A percentile compares a stretch with the other conserved stretches of the same genome.
Conservation (phyloP, 257 asterid species). For the Schizonepeta tenuifolia region DNA sequence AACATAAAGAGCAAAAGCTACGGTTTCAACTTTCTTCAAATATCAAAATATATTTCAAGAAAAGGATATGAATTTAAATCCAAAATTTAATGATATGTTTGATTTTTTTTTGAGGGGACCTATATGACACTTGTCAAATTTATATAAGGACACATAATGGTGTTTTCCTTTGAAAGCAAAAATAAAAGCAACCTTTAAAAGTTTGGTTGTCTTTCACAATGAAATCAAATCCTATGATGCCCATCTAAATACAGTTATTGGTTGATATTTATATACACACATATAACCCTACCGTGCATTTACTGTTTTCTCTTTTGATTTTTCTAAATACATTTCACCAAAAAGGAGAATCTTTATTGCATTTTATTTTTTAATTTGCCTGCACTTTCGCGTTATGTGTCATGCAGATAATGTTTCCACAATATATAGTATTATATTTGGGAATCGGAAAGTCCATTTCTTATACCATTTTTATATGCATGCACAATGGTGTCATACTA, state of each 20-base stretch:
- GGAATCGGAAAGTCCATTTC: too few relatives aligned
- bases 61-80: background rate
- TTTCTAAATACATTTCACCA: background rate
- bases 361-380: background rate
- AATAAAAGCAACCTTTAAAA: constrained; percentile 34
- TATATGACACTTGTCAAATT: constrained; percentile 21
- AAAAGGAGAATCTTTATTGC: background rate
- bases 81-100: constrained; percentile 16
- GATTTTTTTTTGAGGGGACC: constrained; percentile 39
- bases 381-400: background rate
- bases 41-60: background rate
- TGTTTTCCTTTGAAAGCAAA: constrained; percentile 23
- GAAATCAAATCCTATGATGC: constrained; percentile 21
- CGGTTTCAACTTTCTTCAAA: background rate
- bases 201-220: constrained; percentile 29
- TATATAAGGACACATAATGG: constrained; percentile 19
- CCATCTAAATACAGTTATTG: constrained; percentile 10
- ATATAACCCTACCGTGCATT: constrained; percentile 21
- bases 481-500: background rate
- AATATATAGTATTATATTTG: background rate
- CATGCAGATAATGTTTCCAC: background rate
- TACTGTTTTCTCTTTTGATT: background rate
- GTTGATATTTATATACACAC: constrained; percentile 21
- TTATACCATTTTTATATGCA: background rate
- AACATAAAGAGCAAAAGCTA: background rate